Evolutionary conservation across 192 early-diverging fungal genomes (phyloP), one percentile per base, ranked within the genome.

Genomic region (Coemansia sp.): DNA sequence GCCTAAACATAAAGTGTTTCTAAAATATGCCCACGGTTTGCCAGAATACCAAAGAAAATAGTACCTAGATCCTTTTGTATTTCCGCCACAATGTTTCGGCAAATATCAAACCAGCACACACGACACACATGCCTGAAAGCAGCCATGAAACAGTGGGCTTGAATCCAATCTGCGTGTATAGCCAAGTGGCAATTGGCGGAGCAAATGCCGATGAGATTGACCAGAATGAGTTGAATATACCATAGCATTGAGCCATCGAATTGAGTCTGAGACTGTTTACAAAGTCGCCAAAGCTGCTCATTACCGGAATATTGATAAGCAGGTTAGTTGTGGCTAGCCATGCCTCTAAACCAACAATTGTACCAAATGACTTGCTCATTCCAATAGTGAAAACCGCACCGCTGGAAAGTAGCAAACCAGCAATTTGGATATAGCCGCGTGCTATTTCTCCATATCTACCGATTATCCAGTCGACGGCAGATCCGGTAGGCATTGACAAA

Each of bases 201-300:
- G 76, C 76, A 62, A 73, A 55, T 0, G 60, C 60, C 1, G 64
- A 66, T 12, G 76, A 66, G 15, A 73, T 17, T n/a, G 76, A 65
- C 76, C 76, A 79, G 39, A 73, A 69, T 22, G 64, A 62, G 37
- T 79, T 79, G 55, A 73, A 73, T 2, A 79, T 52, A 22, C 76
- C 71, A 22, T 79, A 79, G 38, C 67, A 59, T 48, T 73, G 71
- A 5, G 76, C 71, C 76, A 79, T 79, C 23, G 76, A 79, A 41
- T 73, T 67, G 12, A 73, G 52, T 5, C 68, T 70, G 19, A 79
- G 52, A 14, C 60, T 35, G 29, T 79, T 79, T 47, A 79, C 76
- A 67, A 79, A 79, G 24, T 79, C 76, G 53, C 76, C 76, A 61
- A 79, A 79, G 43, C 76, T 79, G 47, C 76, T 79, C 76, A 79